phyloP scores from a whole-genome alignment of 495 filamentous ascomycete genomes.

The Lophium mytilinum region DNA sequence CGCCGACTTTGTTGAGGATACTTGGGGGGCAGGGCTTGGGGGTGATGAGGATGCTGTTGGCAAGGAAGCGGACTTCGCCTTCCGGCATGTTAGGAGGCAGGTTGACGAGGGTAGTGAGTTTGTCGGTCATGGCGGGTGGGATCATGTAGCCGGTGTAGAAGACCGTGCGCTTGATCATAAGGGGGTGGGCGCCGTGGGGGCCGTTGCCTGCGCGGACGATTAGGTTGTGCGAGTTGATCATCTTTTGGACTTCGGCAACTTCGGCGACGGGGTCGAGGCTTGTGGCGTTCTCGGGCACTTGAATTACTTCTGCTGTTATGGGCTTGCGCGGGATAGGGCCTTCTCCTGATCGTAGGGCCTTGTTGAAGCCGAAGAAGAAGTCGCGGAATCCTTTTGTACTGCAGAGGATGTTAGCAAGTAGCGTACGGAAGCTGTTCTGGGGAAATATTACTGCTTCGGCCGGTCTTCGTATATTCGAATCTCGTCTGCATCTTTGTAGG shows the following conservation, averaged over 20 bases:
- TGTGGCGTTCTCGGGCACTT: constrained; percentile 67
- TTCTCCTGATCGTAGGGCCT: constrained; percentile 32
- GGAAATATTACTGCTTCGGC: constrained; percentile 46
- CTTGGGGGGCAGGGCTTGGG: constrained; percentile 57
- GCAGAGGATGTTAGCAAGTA: background rate
- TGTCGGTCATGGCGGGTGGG: constrained; percentile 55
- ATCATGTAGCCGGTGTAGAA: constrained; percentile 96
- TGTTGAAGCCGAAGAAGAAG: constrained; percentile 69
- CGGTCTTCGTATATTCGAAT: constrained; percentile 66
- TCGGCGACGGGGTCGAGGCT: constrained; percentile 79
- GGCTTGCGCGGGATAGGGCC: constrained; percentile 43
- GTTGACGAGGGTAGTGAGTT: constrained; percentile 58
- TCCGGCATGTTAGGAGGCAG: constrained; percentile 49
- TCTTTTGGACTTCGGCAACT: constrained; percentile 73
- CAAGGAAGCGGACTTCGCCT: constrained; percentile 69
- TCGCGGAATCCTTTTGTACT: constrained; percentile 69
- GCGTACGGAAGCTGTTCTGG: background rate
- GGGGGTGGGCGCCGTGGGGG: constrained; percentile 30
- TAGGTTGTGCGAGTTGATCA: constrained; percentile 80
- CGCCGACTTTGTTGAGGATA: constrained; percentile 74
- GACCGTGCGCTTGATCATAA: constrained; percentile 74
- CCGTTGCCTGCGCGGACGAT: constrained; percentile 39
- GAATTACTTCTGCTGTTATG: constrained; percentile 72
- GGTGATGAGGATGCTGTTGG: constrained; percentile 84
- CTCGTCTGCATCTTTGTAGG: constrained; percentile 74